Evolutionary conservation across 2,329 filamentous ascomycete species (phyloP).

Genomic region (Rosellinia necatrix): DNA sequence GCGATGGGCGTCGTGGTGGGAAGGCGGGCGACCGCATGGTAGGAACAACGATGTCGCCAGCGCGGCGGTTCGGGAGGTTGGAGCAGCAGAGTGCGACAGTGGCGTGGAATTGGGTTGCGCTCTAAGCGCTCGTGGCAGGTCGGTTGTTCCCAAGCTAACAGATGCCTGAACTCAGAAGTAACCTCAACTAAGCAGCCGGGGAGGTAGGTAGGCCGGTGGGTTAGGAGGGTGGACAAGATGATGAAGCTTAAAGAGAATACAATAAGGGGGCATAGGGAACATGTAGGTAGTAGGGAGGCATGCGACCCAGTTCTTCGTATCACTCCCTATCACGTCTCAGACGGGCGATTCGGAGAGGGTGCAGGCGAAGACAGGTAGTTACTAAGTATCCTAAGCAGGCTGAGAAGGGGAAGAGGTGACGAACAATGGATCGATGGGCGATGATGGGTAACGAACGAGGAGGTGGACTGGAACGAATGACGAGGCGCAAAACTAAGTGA

Average conservation of each 20-base stretch:
- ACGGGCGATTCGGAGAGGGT: neutral
- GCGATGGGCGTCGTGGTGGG: constrained; percentile 49
- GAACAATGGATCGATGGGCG: too few species aligned
- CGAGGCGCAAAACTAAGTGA: neutral
- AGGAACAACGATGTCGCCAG: constrained; percentile 30
- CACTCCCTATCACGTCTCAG: neutral
- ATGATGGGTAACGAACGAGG: neutral
- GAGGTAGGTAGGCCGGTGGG: neutral
- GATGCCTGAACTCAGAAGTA: neutral
- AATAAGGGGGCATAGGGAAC: neutral
- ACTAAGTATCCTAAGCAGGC: too few species aligned
- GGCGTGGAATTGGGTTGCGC: neutral
- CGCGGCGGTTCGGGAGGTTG: constrained; percentile 14
- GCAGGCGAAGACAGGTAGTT: too few species aligned
- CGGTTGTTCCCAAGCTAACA: neutral
- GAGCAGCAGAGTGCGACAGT: neutral
- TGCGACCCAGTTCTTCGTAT: neutral
- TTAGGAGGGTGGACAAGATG: neutral
- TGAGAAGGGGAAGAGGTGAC: too few species aligned
- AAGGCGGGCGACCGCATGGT: constrained; percentile 48
- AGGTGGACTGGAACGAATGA: neutral
- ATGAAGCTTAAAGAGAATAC: neutral
- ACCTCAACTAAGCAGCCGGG: too few species aligned
- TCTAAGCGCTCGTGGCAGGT: neutral
- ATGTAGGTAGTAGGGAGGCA: too few species aligned